phyloP scores from a whole-genome alignment of 768 basidiomycete genomes.

The Phylloporus scabripes region DNA sequence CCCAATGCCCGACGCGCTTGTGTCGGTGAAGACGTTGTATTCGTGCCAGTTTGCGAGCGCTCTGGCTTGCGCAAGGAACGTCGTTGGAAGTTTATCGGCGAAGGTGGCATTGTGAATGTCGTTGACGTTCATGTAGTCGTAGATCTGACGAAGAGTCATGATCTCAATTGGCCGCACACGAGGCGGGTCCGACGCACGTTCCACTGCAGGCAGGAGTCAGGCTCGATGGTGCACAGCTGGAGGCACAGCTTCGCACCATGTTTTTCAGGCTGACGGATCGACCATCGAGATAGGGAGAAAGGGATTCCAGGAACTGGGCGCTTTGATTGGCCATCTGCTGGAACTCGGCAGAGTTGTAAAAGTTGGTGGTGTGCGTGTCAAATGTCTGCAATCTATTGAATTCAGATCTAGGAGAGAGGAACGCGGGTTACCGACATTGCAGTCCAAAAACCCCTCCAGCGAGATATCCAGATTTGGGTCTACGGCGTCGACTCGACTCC shows the following conservation, averaged over 20 bases:
- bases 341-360: constrained; percentile 54
- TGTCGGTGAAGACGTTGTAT: constrained; percentile 57
- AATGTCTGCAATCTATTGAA: constrained; percentile 38
- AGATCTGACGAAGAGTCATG: constrained; percentile 40
- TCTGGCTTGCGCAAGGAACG: constrained; percentile 49
- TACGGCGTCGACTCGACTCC: constrained; percentile 51
- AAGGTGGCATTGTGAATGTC: constrained; percentile 61
- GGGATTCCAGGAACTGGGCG: constrained; percentile 42
- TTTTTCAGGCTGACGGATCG: constrained; percentile 48
- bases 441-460: constrained; percentile 62
- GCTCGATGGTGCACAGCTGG: neutral
- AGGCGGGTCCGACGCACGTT: constrained; percentile 33
- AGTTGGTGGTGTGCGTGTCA: constrained; percentile 38
- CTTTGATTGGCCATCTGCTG: constrained; percentile 39
- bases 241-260: constrained; percentile 40
- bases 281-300: constrained; percentile 51
- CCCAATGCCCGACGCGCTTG: constrained; percentile 50
- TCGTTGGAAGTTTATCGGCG: constrained; percentile 38
- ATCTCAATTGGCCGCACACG: neutral
- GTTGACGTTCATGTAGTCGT: constrained; percentile 70
- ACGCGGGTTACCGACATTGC: constrained; percentile 36
- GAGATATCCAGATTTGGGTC: constrained; percentile 57
- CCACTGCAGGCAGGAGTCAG: constrained; percentile 31
- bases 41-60: constrained; percentile 71
- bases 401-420: neutral